Base-by-base conservation (phyloP, 2,329 filamentous ascomycete species). In the Verruconis gallopava region DNA sequence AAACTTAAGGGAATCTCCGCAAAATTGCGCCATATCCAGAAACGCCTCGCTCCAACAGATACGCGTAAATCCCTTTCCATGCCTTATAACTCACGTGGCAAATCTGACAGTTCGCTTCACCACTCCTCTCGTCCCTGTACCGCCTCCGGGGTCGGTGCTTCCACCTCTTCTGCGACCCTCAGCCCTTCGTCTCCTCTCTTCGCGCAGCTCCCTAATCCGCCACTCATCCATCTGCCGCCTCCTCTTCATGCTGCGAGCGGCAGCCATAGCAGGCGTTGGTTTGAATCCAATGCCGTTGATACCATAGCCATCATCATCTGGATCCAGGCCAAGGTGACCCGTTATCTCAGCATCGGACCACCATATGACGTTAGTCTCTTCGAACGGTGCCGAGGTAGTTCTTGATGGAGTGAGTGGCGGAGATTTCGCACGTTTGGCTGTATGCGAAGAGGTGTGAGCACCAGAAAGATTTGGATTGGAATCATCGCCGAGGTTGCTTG, bases 341-440 rank as follows among this genome's bases (percentile, higher is more conserved):
- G 75, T 79, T 51, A 79, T 78, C 52, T 79, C 75, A 28, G 65
- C 64, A 48, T 75, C 71, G 50, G 70, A 69, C 75, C 75, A 79
- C 13, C 14, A 5, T 17, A 15, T 15, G 6, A n/a, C 6, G 28
- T 17, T 4, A 5, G 32, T 11, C 3, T 17, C 15, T n/a, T 17
- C 17, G 4, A 33, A 33, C 4, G 18, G 19, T 3, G 17, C 13
- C 14, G 34, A 30, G 11, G 38, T 20, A 13, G 25, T 40, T 13
- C 18, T 17, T 12, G 38, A 19, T 6, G 28, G 15, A 9, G 15
- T 30, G 4, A 14, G 18, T 20, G 38, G 14, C 19, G 3, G 5
- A 13, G 3, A 13, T 14, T 32, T 41, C 2, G 40, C 20, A 9
- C 22, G 32, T 12, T 18, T 5, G 3, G n/a, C 15, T 11, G 33